Conservation (phyloP, 164 flowering plant species). For the Dillenia turbinata region DNA sequence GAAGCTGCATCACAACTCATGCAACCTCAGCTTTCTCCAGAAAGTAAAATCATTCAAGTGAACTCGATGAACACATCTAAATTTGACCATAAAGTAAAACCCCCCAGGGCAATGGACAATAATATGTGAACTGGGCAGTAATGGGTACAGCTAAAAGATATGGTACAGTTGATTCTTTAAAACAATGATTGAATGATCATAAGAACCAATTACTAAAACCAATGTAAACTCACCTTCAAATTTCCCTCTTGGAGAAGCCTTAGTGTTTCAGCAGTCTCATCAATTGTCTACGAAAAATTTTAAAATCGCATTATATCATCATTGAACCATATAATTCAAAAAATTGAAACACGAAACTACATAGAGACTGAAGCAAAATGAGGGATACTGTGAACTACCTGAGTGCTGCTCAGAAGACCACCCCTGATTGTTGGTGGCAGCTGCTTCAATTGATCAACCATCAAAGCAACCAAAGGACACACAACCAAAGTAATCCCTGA, state of each 20-base stretch:
- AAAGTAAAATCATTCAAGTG: neutral
- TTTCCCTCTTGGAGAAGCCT: constrained; percentile 47
- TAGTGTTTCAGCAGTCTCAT: constrained; percentile 65
- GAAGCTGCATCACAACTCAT: constrained; percentile 54
- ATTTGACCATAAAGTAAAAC: too few species aligned
- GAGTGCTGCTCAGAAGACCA: constrained; percentile 66
- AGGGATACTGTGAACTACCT: constrained; percentile 37
- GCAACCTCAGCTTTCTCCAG: constrained; percentile 8
- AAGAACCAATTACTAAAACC: too few species aligned
- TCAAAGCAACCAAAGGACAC: constrained; percentile 88
- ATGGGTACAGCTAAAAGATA: too few species aligned
- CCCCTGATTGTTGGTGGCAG: constrained; percentile 70
- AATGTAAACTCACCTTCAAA: constrained; percentile 44
- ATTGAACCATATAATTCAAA: neutral
- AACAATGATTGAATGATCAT: too few species aligned
- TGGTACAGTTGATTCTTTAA: too few species aligned
- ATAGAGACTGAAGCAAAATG: neutral
- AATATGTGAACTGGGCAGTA: neutral
- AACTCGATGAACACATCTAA: neutral
- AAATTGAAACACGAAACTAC: neutral
- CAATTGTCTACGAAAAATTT: constrained; percentile 46
- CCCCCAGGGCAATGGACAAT: too few species aligned
- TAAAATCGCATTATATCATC: constrained; percentile 7
- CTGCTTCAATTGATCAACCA: constrained; percentile 91
- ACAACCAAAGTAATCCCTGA: constrained; percentile 80